These are phyloP conservation scores for Aspergillus amoenus DNA, from an alignment of 2,329 filamentous ascomycete species.

Conservation along the genomic window DNA sequence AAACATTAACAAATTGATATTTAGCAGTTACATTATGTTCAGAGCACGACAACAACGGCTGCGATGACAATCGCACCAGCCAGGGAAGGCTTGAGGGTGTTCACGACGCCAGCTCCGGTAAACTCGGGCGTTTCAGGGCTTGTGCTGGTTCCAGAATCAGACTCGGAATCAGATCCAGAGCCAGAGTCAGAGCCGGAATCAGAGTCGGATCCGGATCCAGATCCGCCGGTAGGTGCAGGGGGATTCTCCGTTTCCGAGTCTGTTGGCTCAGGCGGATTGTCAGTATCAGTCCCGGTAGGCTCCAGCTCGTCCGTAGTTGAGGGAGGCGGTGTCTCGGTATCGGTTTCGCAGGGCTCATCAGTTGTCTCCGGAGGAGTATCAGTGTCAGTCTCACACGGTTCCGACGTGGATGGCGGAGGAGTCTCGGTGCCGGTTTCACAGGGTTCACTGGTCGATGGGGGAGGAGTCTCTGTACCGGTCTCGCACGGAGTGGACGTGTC, in stretches of 20 bases:
- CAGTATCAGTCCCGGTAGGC: neutral
- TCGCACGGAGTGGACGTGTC: neutral
- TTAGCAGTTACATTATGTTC: neutral
- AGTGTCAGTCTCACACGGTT: neutral
- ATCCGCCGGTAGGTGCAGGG: neutral
- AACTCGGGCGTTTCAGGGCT: conserved; percentile 9
- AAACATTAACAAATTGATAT: neutral
- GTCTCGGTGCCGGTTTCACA: neutral
- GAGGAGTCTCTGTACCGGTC: neutral
- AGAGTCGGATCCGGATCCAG: no score
- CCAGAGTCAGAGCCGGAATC: no score
- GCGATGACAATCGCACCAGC: conserved; percentile 17
- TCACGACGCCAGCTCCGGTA: conserved; percentile 16
- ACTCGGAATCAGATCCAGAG: neutral
- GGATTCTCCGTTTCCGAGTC: neutral
- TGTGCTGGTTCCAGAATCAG: neutral
- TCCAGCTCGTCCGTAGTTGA: conserved; percentile 6
- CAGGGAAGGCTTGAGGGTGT: conserved; percentile 12
- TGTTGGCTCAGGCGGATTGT: neutral
- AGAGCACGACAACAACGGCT: conserved; percentile 20
- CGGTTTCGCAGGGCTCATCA: conserved; percentile 1
- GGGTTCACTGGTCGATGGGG: neutral
- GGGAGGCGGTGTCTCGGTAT: conserved; percentile 1
- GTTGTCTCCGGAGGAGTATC: neutral
- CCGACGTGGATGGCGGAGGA: neutral